A percentile compares a stretch with the other conserved stretches of the same genome.
These are phyloP conservation scores for Solidago caesia DNA, from an alignment of 129 eudicot species.

Conservation along the genomic window DNA sequence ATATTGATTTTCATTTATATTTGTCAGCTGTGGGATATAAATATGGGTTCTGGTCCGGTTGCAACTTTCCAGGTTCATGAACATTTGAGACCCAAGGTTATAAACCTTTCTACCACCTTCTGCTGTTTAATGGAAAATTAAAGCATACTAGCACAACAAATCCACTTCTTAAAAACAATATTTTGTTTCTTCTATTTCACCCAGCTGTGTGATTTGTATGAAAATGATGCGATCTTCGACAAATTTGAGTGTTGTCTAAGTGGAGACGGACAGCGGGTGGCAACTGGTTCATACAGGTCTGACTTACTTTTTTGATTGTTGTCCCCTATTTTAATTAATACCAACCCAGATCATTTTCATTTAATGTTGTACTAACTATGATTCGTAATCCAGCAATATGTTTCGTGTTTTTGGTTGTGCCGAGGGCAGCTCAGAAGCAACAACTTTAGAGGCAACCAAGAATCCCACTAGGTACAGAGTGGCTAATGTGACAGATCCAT, in stretches of 20 bases:
- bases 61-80: slow-evolving; percentile 94
- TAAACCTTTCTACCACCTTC: neutral
- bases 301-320: slow-evolving; percentile 6
- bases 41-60: slow-evolving; percentile 94
- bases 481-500: neutral
- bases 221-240: slow-evolving; percentile 90
- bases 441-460: slow-evolving; percentile 94
- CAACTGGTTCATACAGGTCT: slow-evolving; percentile 97
- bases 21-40: slow-evolving; percentile 90
- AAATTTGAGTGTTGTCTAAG: slow-evolving; percentile 93
- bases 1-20: slow-evolving; percentile 20
- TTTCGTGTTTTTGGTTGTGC: slow-evolving; percentile 91
- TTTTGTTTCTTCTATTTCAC: slow-evolving; percentile 11
- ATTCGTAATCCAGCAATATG: slow-evolving; percentile 57
- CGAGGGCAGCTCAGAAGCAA: slow-evolving; percentile 83
- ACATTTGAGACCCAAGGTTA: slow-evolving; percentile 90
- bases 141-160: neutral
- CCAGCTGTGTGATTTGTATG: slow-evolving; percentile 88
- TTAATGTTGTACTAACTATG: slow-evolving; percentile 18
- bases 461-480: slow-evolving; percentile 78
- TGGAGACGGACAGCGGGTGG: slow-evolving; percentile 90
- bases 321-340: neutral
- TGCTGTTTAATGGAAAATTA: neutral
- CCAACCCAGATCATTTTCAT: neutral
- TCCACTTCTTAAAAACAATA: neutral